phyloP scores from a whole-genome alignment of 495 filamentous ascomycete species.

The Penicillium argentinense region DNA sequence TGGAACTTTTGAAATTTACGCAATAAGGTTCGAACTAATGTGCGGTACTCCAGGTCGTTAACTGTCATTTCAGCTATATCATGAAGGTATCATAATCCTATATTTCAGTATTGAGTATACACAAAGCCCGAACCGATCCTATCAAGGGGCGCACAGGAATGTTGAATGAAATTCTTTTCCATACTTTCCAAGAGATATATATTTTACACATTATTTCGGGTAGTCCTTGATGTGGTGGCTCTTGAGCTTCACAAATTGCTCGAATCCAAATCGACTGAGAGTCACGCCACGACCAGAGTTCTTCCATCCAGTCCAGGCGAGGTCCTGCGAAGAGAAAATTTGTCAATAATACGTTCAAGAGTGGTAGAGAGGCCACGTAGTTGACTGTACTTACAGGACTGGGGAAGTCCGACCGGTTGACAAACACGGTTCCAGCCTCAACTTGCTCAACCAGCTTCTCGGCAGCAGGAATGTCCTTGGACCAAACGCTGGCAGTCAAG shows the following conservation, averaged over 20 bases:
- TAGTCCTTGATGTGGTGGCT: constrained; percentile 91
- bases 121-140: too few species aligned
- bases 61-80: too few species aligned
- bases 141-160: too few species aligned
- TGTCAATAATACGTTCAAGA: background rate
- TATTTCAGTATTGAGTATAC: too few species aligned
- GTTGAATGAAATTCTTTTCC: too few species aligned
- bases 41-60: too few species aligned
- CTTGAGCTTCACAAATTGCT: constrained; percentile 94
- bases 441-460: constrained; percentile 75
- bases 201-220: too few species aligned
- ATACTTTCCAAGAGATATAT: too few species aligned
- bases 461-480: constrained; percentile 78
- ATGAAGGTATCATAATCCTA: too few species aligned
- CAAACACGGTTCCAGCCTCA: constrained; percentile 94
- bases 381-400: constrained; percentile 83
- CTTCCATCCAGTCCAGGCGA: constrained; percentile 99
- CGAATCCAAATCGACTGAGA: constrained; percentile 85
- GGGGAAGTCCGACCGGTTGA: constrained; percentile 93
- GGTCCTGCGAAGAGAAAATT: constrained; percentile 58
- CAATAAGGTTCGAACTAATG: too few species aligned
- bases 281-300: constrained; percentile 89
- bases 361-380: too few species aligned
- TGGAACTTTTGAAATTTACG: too few species aligned
- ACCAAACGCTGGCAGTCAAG: constrained; percentile 97